Evolutionary conservation across 352 stramenopile genomes (phyloP).

Genomic region (Lagenidium sp.): DNA sequence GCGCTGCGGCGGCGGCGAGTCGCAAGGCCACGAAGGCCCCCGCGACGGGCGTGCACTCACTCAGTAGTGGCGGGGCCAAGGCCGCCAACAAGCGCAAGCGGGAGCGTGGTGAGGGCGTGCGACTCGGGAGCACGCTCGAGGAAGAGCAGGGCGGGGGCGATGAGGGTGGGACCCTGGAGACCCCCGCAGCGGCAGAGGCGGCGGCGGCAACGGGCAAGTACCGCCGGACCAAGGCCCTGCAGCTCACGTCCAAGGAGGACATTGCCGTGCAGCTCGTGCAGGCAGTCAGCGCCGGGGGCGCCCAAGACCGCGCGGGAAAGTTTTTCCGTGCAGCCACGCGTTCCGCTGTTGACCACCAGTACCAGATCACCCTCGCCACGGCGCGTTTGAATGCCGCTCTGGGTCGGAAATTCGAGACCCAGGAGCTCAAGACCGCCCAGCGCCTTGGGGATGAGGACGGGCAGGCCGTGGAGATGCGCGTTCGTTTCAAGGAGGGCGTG

Average conservation of each 20-base stretch:
- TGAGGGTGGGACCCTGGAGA: constrained; percentile 1
- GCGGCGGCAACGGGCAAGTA: constrained; percentile 40
- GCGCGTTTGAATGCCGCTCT: constrained; percentile 66
- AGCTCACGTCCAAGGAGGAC: constrained; percentile 73
- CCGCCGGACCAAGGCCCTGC: constrained; percentile 31
- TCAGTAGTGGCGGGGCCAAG: constrained; percentile 21
- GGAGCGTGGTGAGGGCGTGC: constrained; percentile 39
- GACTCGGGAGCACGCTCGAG: constrained; percentile 46
- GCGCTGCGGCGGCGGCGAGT: constrained; percentile 2
- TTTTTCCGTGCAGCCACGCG: constrained; percentile 76
- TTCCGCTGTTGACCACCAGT: constrained; percentile 72
- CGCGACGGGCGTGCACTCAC: constrained; percentile 36
- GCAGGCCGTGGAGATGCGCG: constrained; percentile 29
- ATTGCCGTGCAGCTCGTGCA: constrained; percentile 51
- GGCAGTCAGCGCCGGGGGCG: constrained; percentile 49
- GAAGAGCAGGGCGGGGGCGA: constrained; percentile 9
- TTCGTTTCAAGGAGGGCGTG: constrained; percentile 71
- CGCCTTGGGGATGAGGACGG: neutral
- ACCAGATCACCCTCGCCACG: constrained; percentile 64
- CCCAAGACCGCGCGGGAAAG: constrained; percentile 47
- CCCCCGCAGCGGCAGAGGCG: neutral
- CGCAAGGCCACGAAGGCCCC: constrained; percentile 1
- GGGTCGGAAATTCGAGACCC: constrained; percentile 44
- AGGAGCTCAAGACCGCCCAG: constrained; percentile 13
- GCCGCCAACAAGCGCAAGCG: neutral